Conservation (phyloP, 2,329 filamentous ascomycete species). For the Cercospora zeae-maydis region DNA sequence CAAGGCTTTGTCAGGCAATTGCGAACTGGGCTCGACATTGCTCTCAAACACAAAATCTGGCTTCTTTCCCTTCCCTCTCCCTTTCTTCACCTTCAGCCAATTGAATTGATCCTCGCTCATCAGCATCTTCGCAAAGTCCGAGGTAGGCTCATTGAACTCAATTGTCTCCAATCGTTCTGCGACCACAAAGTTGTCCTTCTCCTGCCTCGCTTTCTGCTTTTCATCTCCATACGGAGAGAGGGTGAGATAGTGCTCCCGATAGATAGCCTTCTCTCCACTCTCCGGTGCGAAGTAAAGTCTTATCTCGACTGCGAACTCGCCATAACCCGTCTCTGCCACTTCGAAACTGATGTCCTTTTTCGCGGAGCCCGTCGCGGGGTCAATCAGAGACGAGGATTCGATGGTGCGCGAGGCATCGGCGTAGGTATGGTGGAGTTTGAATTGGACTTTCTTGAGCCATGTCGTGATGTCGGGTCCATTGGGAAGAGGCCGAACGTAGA, state of each 20-base stretch:
- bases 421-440: constrained; percentile 97
- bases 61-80: constrained; percentile 52
- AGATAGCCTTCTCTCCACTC: constrained; percentile 88
- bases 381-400: constrained; percentile 51
- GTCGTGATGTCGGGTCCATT: constrained; percentile 82
- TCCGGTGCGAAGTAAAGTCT: constrained; percentile 90
- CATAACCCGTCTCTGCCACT: constrained; percentile 92
- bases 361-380: constrained; percentile 6
- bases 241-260: constrained; percentile 87
- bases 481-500: constrained; percentile 87
- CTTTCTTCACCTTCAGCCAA: constrained; percentile 54
- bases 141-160: constrained; percentile 94
- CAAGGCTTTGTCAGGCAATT: constrained; percentile 66
- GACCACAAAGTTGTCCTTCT: constrained; percentile 62
- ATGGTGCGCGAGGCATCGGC: constrained; percentile 83
- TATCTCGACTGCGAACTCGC: constrained; percentile 94
- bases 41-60: constrained; percentile 53
- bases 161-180: constrained; percentile 89
- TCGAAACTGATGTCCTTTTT: constrained; percentile 59
- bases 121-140: constrained; percentile 83
- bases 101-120: constrained; percentile 65
- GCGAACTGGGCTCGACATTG: constrained; percentile 60
- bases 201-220: constrained; percentile 66
- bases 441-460: constrained; percentile 95
- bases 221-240: constrained; percentile 82